Evolutionary conservation across 495 filamentous ascomycete genomes (phyloP).

Genomic region (Staphylotrichum longicolle): DNA sequence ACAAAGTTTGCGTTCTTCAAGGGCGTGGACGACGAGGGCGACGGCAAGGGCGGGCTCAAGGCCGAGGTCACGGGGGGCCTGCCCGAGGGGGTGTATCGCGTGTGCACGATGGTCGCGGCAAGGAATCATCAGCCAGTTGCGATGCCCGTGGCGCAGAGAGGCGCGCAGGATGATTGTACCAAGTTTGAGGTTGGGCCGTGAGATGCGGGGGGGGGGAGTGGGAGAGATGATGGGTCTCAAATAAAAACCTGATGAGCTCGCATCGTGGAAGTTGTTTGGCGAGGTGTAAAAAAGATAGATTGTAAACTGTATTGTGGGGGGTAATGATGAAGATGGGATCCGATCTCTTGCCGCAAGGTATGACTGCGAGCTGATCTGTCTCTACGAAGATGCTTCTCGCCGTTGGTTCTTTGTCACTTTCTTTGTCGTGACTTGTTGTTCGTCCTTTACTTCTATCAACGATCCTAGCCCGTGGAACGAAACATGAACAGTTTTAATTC

Average conservation of each 20-base stretch:
- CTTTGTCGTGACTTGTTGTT: not conserved
- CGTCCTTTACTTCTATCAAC: too few species aligned
- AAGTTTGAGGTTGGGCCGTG: conserved; percentile 29
- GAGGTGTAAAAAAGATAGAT: too few species aligned
- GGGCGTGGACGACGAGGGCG: conserved; percentile 28
- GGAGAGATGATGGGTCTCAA: too few species aligned
- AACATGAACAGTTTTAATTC: not conserved
- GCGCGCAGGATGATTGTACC: conserved; percentile 32
- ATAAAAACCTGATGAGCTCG: too few species aligned
- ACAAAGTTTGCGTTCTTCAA: conserved; percentile 26
- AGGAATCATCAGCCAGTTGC: conserved; percentile 31
- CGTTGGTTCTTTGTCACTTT: not conserved
- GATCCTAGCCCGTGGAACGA: too few species aligned
- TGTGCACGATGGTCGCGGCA: conserved; percentile 29
- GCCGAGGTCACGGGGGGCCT: conserved; percentile 25
- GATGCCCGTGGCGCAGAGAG: conserved; percentile 34
- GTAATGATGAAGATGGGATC: too few species aligned
- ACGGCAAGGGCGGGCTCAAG: conserved; percentile 25
- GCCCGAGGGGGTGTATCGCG: conserved; percentile 25
- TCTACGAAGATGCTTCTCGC: too few species aligned
- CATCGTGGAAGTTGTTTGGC: too few species aligned
- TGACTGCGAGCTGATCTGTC: too few species aligned
- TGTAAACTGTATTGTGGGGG: too few species aligned
- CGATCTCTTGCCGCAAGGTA: too few species aligned
- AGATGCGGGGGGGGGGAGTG: too few species aligned